phyloP scores from a whole-genome alignment of 2,329 filamentous ascomycete species.

The Helotiales sp. region DNA sequence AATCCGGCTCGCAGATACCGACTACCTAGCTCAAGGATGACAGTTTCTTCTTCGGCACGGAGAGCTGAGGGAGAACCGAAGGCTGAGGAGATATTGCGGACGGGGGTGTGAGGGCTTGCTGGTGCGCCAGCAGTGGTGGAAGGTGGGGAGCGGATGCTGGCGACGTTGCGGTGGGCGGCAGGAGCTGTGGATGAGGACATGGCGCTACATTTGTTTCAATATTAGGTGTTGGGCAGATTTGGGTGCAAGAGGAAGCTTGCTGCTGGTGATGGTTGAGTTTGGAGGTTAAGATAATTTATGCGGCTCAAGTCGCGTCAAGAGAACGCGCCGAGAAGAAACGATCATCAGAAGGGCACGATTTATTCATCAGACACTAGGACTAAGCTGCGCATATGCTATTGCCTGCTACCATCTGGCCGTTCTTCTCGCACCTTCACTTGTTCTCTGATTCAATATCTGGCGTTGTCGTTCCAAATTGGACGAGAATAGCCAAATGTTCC shows the following conservation, averaged over 20 bases:
- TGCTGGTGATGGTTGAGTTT: background rate
- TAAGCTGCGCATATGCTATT: background rate
- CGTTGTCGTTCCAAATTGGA: background rate
- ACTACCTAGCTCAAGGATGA: slow-evolving; percentile 81
- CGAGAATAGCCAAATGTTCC: background rate
- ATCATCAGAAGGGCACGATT: too few relatives aligned
- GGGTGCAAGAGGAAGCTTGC: background rate
- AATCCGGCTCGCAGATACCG: slow-evolving; percentile 81
- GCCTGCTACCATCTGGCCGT: background rate
- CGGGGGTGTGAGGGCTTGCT: slow-evolving; percentile 60
- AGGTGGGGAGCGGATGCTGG: slow-evolving; percentile 49
- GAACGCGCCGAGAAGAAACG: too few relatives aligned
- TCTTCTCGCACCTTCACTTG: background rate
- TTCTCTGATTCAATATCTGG: background rate
- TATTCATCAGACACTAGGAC: background rate
- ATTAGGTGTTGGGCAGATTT: background rate
- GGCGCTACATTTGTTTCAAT: slow-evolving; percentile 10
- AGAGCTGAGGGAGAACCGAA: slow-evolving; percentile 62
- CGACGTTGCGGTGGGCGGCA: slow-evolving; percentile 57
- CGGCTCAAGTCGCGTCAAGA: too few relatives aligned
- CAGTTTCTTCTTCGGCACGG: slow-evolving; percentile 76
- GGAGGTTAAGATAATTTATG: too few relatives aligned
- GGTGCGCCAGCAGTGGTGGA: slow-evolving; percentile 31
- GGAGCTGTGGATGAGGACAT: slow-evolving; percentile 39
- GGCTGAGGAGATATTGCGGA: slow-evolving; percentile 50